phyloP scores from a whole-genome alignment of 2,329 filamentous ascomycete genomes.

The Penicillium nordicum region DNA sequence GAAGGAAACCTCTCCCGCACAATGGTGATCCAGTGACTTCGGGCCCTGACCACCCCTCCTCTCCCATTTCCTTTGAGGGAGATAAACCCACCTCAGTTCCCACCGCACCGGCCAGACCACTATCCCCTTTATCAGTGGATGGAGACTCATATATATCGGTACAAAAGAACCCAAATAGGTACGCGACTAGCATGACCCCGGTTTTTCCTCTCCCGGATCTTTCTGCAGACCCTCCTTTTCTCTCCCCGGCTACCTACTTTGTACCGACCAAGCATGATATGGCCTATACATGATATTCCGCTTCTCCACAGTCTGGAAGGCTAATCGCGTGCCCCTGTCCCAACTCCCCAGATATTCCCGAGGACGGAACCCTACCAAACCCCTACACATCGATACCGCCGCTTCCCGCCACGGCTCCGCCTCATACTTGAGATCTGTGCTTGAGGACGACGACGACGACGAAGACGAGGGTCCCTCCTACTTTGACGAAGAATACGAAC shows the following conservation, averaged over 20 bases:
- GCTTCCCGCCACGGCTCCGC: slow-evolving; percentile 20
- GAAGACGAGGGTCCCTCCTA: slow-evolving; percentile 24
- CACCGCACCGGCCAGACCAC: slow-evolving; percentile 15
- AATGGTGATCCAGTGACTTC: slow-evolving; percentile 43
- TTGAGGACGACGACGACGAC: slow-evolving; percentile 29
- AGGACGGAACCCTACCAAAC: slow-evolving; percentile 33
- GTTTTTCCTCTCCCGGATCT: slow-evolving; percentile 6
- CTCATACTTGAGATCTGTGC: slow-evolving; percentile 20
- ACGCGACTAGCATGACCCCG: slow-evolving; percentile 18
- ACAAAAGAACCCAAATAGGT: slow-evolving; percentile 42
- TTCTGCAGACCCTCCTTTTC: slow-evolving; percentile 4
- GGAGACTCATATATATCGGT: slow-evolving; percentile 30
- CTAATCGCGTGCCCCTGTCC: slow-evolving; percentile 26
- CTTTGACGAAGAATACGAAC: slow-evolving; percentile 26
- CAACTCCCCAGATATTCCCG: slow-evolving; percentile 39
- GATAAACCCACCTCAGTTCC: slow-evolving; percentile 24
- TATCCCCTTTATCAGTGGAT: slow-evolving; percentile 26
- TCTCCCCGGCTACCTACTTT: neutral
- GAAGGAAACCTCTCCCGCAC: slow-evolving; percentile 54
- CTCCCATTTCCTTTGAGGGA: slow-evolving; percentile 24
- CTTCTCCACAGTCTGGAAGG: slow-evolving; percentile 19
- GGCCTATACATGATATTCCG: slow-evolving; percentile 21
- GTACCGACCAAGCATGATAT: slow-evolving; percentile 10
- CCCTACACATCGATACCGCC: slow-evolving; percentile 34
- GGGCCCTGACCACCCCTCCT: slow-evolving; percentile 22